Base-by-base conservation (phyloP, 306 rosid genomes). In the Prunus mume region DNA sequence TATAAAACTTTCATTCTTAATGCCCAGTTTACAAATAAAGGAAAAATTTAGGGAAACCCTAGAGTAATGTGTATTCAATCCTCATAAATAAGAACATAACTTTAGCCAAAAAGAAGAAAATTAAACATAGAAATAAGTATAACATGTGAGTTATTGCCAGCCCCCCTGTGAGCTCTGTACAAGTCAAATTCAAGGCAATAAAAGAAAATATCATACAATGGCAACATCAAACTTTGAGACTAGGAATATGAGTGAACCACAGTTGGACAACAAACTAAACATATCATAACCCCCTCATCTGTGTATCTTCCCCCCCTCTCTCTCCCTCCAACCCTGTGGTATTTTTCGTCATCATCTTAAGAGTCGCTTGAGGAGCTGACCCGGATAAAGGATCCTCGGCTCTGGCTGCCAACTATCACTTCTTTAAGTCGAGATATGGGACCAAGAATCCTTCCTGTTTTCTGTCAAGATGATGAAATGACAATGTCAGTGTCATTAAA, bases 401-500 rank as follows among this genome's bases (percentile, higher is more conserved):
- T 89, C 15, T 92, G 85, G 61, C 96, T 92, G 32, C 93, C 93
- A 64, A 91, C 89, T 41, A 96, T 86, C 77, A 83, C 91, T 30
- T 89, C 97, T 84, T 96, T 96, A 78, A 96, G 91, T 61, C 98
- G 90, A 75, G 84, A 58, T 54, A 92, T 87, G 68, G 97, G 93
- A 70, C 86, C 90, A 58, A 92, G 80, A 78, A 86, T 78, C 85
- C 86, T 86, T 83, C 90, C 82, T 69, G 87, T 78, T 47, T 77
- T 91, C 99, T 92, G 86, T 43, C 71, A 67, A 74, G 28, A 54
- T 3, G 10, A 50, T 50, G 17, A 70, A 47, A 64, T 43, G 66
- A 64, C 49, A 75, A 68, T 18, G 75, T 79, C 79, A 79, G 58
- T 51, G 20, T 49, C 73, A 54, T 46, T 22, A 38, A 38, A 38